These are phyloP conservation scores for Rhizopus sp. DNA, from an alignment of 371 early-diverging fungal species.

Conservation along the genomic window DNA sequence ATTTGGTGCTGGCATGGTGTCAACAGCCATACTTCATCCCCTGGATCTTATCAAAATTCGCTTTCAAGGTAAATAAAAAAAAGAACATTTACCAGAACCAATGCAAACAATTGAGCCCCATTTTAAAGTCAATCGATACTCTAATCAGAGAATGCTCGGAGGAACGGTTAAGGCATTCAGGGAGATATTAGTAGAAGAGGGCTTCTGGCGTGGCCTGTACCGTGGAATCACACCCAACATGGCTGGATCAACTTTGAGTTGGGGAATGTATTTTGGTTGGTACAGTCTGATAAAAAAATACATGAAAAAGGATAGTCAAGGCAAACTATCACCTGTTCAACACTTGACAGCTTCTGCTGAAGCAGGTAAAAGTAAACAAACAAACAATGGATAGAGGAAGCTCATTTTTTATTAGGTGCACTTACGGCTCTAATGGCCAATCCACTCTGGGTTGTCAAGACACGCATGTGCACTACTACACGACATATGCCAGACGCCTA, in stretches of 20 bases:
- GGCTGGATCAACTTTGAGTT: conserved; percentile 89
- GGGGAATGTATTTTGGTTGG: conserved; percentile 96
- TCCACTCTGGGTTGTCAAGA: conserved; percentile 95
- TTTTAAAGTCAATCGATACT: conserved; percentile 53
- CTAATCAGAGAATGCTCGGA: conserved; percentile 54
- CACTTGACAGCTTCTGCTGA: conserved; percentile 83
- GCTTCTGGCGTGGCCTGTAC: conserved; percentile 77
- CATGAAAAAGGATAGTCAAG: conserved; percentile 67
- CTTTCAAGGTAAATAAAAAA: conserved; percentile 90
- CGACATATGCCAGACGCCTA: conserved; percentile 71
- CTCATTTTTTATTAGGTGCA: conserved; percentile 53
- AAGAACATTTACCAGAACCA: no score
- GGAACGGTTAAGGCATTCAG: conserved; percentile 70
- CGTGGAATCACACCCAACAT: conserved; percentile 89
- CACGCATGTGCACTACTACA: conserved; percentile 85
- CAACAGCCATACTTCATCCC: conserved; percentile 86
- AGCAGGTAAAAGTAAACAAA: conserved; percentile 68
- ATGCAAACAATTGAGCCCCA: no score
- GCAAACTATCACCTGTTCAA: conserved; percentile 65
- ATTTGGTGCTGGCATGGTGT: conserved; percentile 81
- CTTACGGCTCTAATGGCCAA: conserved; percentile 84
- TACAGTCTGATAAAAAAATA: conserved; percentile 75
- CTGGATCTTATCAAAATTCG: conserved; percentile 92
- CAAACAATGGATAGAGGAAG: no score
- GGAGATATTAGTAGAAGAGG: conserved; percentile 56